A percentile compares a stretch with the other conserved stretches of the same genome.
Conservation (phyloP, 805 yeast genomes). For the Metschnikowia lachancei region DNA sequence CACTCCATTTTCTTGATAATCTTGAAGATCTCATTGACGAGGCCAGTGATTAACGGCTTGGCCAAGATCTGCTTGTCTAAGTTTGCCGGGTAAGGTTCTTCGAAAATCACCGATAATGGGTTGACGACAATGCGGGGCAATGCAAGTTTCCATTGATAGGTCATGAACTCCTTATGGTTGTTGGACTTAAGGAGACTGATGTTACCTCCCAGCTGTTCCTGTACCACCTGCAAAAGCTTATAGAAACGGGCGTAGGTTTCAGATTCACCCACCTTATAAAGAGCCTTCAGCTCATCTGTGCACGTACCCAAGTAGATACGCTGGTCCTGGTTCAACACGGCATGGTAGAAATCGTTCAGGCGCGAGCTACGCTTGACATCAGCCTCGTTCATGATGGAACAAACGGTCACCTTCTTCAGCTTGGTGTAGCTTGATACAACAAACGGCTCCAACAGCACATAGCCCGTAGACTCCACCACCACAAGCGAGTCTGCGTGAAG, state of each 20-base stretch:
- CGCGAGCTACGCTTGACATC: slow-evolving; percentile 45
- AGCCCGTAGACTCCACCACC: slow-evolving; percentile 68
- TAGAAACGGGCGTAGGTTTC: slow-evolving; percentile 19
- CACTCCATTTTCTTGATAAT: slow-evolving; percentile 77
- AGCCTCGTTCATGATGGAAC: slow-evolving; percentile 61
- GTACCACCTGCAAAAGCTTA: slow-evolving; percentile 34
- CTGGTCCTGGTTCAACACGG: slow-evolving; percentile 37
- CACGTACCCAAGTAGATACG: slow-evolving; percentile 43
- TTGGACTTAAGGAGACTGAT: slow-evolving; percentile 50
- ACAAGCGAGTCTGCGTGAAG: slow-evolving; percentile 46
- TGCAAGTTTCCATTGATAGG: slow-evolving; percentile 84
- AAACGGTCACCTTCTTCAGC: slow-evolving; percentile 34
- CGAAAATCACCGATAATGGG: slow-evolving; percentile 72
- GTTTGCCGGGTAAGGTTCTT: slow-evolving; percentile 58
- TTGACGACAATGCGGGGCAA: slow-evolving; percentile 75
- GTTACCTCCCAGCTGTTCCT: slow-evolving; percentile 34
- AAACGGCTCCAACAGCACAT: slow-evolving; percentile 70
- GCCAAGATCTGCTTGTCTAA: slow-evolving; percentile 70
- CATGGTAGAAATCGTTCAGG: slow-evolving; percentile 25
- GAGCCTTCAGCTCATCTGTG: slow-evolving; percentile 17
- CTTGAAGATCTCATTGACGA: slow-evolving; percentile 68
- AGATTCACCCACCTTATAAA: slow-evolving; percentile 12
- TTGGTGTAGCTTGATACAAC: slow-evolving; percentile 44
- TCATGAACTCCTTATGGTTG: slow-evolving; percentile 55
- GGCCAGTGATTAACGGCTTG: slow-evolving; percentile 79